phyloP scores from a whole-genome alignment of 495 filamentous ascomycete genomes.

The Amphirosellinia nigrospora region DNA sequence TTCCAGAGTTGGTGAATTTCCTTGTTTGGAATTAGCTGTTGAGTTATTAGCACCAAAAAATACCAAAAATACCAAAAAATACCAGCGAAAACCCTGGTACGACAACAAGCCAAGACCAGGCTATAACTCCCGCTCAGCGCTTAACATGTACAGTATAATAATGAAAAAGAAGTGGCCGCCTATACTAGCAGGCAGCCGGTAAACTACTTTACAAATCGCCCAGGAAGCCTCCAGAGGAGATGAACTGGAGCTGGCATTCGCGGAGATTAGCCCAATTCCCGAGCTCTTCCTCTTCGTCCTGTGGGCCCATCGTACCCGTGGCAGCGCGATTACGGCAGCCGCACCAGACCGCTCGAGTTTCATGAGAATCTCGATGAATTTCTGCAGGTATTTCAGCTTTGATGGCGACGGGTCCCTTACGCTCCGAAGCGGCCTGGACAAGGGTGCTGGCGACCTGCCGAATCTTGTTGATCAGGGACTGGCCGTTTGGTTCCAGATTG shows the following conservation, averaged over 20 bases:
- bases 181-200: neutral
- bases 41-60: neutral
- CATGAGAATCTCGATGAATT: constrained; percentile 73
- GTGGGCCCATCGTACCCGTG: constrained; percentile 41
- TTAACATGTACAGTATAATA: constrained; percentile 4
- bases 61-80: no score
- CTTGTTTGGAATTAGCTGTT: neutral
- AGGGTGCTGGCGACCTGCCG: constrained; percentile 78
- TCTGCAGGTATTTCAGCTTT: constrained; percentile 69
- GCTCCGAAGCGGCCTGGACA: constrained; percentile 63
- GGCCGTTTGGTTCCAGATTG: constrained; percentile 82
- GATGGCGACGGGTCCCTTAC: constrained; percentile 59
- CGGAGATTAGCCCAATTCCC: constrained; percentile 75
- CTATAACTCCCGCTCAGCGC: constrained; percentile 3
- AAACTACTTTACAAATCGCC: constrained; percentile 26
- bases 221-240: constrained; percentile 64
- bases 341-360: constrained; percentile 66
- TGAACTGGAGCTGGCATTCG: constrained; percentile 73
- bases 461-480: constrained; percentile 73
- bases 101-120: neutral
- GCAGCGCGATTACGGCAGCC: constrained; percentile 38
- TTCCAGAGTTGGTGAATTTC: neutral
- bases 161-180: neutral
- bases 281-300: constrained; percentile 76
- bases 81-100: no score